Base-by-base conservation (phyloP, 768 basidiomycete species). In the Pleurotus pulmonarius region DNA sequence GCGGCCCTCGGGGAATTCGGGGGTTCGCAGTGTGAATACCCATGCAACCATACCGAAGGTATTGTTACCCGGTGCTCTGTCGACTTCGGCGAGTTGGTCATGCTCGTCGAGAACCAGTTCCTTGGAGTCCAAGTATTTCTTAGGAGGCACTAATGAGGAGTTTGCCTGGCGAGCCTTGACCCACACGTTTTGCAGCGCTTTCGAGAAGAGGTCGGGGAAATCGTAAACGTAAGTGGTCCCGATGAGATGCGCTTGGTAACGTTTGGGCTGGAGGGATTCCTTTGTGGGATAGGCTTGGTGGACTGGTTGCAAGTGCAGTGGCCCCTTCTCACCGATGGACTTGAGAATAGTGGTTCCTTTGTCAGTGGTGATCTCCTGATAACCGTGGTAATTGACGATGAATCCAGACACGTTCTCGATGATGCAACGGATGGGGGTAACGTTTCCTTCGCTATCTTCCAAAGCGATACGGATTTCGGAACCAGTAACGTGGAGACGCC, bases 401-500 rank as follows among this genome's bases (percentile, higher is more conserved):
- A 99, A 99, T 43, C 97, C 97, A 43, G 94, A 94, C 22, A 97
- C 94, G 67, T 98, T 99, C 75, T 98, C 96, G 71, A 98, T 98
- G 70, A 97, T 86, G 68, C 94, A 95, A 22, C 97, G 93, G 67
- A 98, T 94, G 7, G 97, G 94, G 1, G 94, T 93, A 54, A 92
- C 88, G 63, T 94, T 94, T 61, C 97, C 96, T 60, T 98, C 93
- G 56, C 77, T 85, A 70, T 98, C 97, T 74, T 99, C 97, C 48
- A 99, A 81, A 25, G 88, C 82, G 63, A 98, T 92, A 52, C 97
- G 84, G 65, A 99, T 98, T 73, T 99, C 97, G 12, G 96, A 96
- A 54, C 94, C 92, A 20, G 95, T 98, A 59, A 98, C 97, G 64
- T 97, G 94, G 60, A 99, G 83, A 59, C 97, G 88, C 97, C 97